A percentile compares a stretch with the other conserved stretches of the same genome.
These are phyloP conservation scores for Hymenoscyphus occultus DNA, from an alignment of 2,329 filamentous ascomycete genomes.

Conservation along the genomic window DNA sequence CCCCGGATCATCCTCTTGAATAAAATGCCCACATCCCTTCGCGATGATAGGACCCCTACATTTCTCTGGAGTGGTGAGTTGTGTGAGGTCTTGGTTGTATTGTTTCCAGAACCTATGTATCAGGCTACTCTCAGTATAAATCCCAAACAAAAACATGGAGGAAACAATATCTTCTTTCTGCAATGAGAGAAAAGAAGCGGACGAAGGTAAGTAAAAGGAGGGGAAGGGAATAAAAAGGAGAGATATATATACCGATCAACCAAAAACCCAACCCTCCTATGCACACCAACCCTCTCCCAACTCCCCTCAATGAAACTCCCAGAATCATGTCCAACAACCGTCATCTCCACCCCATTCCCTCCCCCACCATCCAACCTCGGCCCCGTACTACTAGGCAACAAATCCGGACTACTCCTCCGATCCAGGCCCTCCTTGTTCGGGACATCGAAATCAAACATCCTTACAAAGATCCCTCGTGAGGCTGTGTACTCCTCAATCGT, in stretches of 20 bases:
- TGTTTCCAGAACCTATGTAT: constrained; percentile 34
- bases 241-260: constrained; percentile 34
- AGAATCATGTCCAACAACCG: constrained; percentile 36
- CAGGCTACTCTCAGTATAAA: background rate
- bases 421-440: constrained; percentile 36
- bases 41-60: constrained; percentile 33
- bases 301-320: constrained; percentile 34
- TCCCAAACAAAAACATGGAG: too few species aligned
- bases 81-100: constrained; percentile 35
- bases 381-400: constrained; percentile 31
- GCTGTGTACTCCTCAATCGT: constrained; percentile 31
- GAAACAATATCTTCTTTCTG: too few species aligned
- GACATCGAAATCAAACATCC: constrained; percentile 32
- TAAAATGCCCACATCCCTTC: constrained; percentile 36
- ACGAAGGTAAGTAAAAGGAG: background rate
- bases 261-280: constrained; percentile 34
- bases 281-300: constrained; percentile 35
- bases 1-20: constrained; percentile 34
- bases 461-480: constrained; percentile 28
- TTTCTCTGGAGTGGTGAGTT: constrained; percentile 32
- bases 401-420: constrained; percentile 25
- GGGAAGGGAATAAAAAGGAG: background rate
- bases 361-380: constrained; percentile 33
- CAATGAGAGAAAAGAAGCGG: background rate
- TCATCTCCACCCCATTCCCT: constrained; percentile 32